These are phyloP conservation scores for Gaeumannomyces sp. DNA, from an alignment of 2,329 filamentous ascomycete species.

Conservation along the genomic window DNA sequence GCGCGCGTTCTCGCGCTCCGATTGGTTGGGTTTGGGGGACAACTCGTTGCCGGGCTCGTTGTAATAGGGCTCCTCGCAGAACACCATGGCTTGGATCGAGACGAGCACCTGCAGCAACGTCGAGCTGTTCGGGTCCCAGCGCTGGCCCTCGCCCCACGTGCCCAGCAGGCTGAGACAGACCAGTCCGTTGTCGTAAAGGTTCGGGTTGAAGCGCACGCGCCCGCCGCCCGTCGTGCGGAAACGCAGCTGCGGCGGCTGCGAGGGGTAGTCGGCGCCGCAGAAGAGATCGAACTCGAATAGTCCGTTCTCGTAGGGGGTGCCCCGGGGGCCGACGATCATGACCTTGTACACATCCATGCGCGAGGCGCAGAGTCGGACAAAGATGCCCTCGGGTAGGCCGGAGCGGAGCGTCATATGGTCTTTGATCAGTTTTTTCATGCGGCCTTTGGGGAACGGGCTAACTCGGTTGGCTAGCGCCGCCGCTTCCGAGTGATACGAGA, in stretches of 20 bases:
- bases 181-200: constrained; percentile 42
- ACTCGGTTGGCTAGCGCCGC: constrained; percentile 7
- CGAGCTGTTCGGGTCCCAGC: constrained; percentile 39
- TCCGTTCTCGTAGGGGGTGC: constrained; percentile 47
- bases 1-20: constrained; percentile 24
- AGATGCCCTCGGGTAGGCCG: constrained; percentile 44
- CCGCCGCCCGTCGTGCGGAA: constrained; percentile 41
- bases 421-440: constrained; percentile 41
- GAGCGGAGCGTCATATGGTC: constrained; percentile 39
- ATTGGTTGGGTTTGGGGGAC: constrained; percentile 12
- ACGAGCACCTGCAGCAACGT: constrained; percentile 46
- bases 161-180: constrained; percentile 45
- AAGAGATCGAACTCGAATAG: constrained; percentile 50
- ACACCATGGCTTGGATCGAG: constrained; percentile 53
- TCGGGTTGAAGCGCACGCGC: constrained; percentile 39
- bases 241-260: constrained; percentile 31
- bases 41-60: constrained; percentile 44
- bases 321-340: constrained; percentile 41
- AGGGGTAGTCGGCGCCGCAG: constrained; percentile 35
- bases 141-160: constrained; percentile 38
- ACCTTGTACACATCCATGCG: constrained; percentile 44
- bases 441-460: constrained; percentile 22
- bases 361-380: constrained; percentile 36
- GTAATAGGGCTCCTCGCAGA: constrained; percentile 46
- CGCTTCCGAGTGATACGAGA: constrained; percentile 18